Conservation (phyloP, 495 filamentous ascomycete genomes). For the Cercophora scortea region DNA sequence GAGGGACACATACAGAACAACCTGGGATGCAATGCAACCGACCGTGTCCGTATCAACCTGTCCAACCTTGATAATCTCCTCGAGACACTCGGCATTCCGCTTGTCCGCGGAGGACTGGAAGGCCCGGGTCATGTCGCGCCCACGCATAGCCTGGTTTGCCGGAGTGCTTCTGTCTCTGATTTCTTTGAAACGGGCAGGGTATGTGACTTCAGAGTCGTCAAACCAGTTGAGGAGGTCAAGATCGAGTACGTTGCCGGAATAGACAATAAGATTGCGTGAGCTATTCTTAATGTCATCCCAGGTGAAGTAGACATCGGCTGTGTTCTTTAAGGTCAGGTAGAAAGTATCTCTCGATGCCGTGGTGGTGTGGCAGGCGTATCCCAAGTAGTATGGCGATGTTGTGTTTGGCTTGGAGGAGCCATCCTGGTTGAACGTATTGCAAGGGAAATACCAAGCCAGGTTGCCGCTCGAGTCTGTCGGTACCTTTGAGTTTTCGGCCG, state of each 20-base stretch:
- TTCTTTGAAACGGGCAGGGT: constrained; percentile 70
- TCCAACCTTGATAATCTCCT: constrained; percentile 91
- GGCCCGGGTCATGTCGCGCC: constrained; percentile 84
- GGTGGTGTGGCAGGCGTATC: constrained; percentile 88
- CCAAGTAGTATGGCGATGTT: constrained; percentile 66
- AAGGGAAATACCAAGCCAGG: constrained; percentile 97
- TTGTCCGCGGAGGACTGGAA: constrained; percentile 74
- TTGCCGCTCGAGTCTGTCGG: constrained; percentile 66
- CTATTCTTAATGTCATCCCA: constrained; percentile 92
- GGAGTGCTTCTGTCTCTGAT: constrained; percentile 46
- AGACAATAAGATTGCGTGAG: constrained; percentile 83
- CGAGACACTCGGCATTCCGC: constrained; percentile 72
- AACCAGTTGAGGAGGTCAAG: constrained; percentile 89
- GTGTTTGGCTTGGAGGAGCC: constrained; percentile 71
- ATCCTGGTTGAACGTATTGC: constrained; percentile 84
- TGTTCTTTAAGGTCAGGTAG: constrained; percentile 55
- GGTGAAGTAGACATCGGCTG: constrained; percentile 75
- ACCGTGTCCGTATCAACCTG: constrained; percentile 94
- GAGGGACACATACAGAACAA: constrained; percentile 91
- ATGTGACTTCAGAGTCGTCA: constrained; percentile 73
- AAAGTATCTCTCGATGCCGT: constrained; percentile 58
- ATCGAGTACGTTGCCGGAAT: constrained; percentile 89
- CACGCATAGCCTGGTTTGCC: constrained; percentile 63
- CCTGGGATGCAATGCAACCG: constrained; percentile 94
- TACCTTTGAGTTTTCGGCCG: constrained; percentile 61